Percentiles rank a stretch among this genome's conserved stretches.
Evolutionary conservation across 164 flowering plant species (phyloP).

Genomic region (Euptelea pleiosperma): DNA sequence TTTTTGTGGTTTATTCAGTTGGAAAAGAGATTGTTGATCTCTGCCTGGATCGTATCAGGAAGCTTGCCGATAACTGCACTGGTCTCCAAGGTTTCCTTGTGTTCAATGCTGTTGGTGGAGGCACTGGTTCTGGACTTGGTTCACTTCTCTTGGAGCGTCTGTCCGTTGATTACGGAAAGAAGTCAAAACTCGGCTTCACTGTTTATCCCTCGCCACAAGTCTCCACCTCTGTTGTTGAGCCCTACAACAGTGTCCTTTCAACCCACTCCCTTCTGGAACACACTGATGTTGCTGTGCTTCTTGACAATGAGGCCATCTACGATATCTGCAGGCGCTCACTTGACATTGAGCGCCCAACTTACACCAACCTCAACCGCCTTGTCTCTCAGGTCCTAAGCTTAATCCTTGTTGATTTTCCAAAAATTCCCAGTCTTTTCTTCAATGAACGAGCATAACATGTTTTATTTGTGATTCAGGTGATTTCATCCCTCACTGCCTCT

Average conservation of each 20-base stretch:
- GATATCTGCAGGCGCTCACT: constrained; percentile 76
- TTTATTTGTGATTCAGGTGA: constrained; percentile 34
- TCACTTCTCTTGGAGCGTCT: constrained; percentile 72
- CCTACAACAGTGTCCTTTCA: constrained; percentile 80
- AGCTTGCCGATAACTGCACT: constrained; percentile 80
- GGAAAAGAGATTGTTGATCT: constrained; percentile 82
- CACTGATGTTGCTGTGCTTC: constrained; percentile 71
- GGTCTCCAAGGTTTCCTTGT: constrained; percentile 83
- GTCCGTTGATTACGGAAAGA: constrained; percentile 76
- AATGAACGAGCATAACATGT: not conserved
- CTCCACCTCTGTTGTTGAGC: constrained; percentile 84
- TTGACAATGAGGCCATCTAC: constrained; percentile 74
- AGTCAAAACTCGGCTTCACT: constrained; percentile 74
- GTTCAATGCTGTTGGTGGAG: constrained; percentile 77
- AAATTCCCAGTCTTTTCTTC: too few species aligned
- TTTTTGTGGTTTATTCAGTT: constrained; percentile 35
- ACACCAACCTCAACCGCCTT: constrained; percentile 59
- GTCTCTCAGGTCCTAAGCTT: constrained; percentile 64
- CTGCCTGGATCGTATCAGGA: constrained; percentile 67
- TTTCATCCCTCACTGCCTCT: constrained; percentile 65
- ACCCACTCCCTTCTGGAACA: constrained; percentile 76
- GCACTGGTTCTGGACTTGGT: constrained; percentile 81
- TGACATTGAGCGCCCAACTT: constrained; percentile 71
- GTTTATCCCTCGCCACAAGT: constrained; percentile 80
- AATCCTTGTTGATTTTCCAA: too few species aligned